phyloP scores from a whole-genome alignment of 2,329 filamentous ascomycete genomes.

The Beauveria australis region DNA sequence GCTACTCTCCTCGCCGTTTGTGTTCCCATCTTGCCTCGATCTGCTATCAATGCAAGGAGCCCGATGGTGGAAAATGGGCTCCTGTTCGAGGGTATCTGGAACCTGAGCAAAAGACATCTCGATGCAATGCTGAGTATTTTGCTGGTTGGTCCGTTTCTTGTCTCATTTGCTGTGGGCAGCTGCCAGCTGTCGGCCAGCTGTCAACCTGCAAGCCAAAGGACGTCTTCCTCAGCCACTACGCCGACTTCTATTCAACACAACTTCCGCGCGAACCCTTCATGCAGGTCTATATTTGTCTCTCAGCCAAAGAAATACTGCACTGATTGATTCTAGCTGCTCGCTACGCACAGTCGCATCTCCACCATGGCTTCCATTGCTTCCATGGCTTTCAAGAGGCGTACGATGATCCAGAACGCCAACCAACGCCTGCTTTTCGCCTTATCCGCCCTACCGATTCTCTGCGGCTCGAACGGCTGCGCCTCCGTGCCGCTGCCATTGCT shows the following conservation, averaged over 20 bases:
- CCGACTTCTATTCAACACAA: background rate
- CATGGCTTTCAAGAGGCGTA: background rate
- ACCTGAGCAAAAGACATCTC: background rate
- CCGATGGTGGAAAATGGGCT: background rate
- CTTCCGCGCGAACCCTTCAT: background rate
- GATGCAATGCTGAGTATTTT: background rate
- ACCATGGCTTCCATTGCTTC: background rate
- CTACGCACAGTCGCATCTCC: background rate
- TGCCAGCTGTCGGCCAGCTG: conserved; percentile 4
- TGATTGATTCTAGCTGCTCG: background rate
- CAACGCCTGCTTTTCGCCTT: background rate
- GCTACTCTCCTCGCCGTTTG: background rate
- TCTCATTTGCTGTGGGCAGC: background rate
- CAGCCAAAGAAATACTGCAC: background rate
- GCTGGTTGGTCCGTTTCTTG: background rate
- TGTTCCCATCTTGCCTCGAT: background rate
- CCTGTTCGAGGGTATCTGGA: background rate
- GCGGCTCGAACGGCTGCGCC: background rate
- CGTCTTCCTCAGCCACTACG: background rate
- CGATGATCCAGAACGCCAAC: background rate
- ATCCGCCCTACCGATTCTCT: conserved; percentile 1
- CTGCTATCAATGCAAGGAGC: background rate
- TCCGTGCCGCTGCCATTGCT: background rate
- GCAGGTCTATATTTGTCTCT: background rate
- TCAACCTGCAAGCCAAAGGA: background rate